Percentiles rank a stretch among this genome's conserved stretches.
These are phyloP conservation scores for Penicillium antarcticum DNA, from an alignment of 495 filamentous ascomycete species.

Conservation along the genomic window DNA sequence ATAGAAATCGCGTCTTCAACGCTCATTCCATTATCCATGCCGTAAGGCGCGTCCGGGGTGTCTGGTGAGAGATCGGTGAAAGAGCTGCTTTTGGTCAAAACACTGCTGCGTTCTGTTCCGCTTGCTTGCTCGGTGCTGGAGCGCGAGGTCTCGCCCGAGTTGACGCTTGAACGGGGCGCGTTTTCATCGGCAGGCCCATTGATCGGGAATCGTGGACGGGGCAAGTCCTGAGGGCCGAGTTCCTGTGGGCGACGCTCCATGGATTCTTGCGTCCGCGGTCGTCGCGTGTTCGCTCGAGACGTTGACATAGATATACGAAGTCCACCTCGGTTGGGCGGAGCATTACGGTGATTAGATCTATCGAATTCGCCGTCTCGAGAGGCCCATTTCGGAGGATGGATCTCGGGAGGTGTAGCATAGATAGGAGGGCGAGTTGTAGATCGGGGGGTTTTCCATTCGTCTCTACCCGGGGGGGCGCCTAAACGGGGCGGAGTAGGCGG, in stretches of 20 bases:
- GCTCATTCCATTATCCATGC: conserved; percentile 70
- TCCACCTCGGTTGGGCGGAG: conserved; percentile 23
- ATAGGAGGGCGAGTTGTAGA: conserved; percentile 19
- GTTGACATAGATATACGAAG: conserved; percentile 44
- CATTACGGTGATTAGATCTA: conserved; percentile 25
- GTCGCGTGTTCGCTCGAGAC: conserved; percentile 27
- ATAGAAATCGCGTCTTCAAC: conserved; percentile 92
- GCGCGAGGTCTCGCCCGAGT: conserved; percentile 64
- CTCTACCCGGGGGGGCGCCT: conserved; percentile 18
- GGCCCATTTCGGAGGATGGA: conserved; percentile 14
- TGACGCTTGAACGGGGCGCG: conserved; percentile 66
- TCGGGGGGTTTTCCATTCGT: conserved; percentile 18
- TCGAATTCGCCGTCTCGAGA: conserved; percentile 26
- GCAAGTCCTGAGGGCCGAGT: conserved; percentile 18
- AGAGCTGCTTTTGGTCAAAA: conserved; percentile 76
- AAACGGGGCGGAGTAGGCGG: conserved; percentile 27
- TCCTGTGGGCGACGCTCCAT: conserved; percentile 28
- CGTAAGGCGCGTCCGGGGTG: conserved; percentile 48
- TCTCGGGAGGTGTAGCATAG: conserved; percentile 19
- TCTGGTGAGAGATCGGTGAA: conserved; percentile 63
- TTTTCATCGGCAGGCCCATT: conserved; percentile 41
- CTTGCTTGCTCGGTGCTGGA: conserved; percentile 68
- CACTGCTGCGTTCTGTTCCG: conserved; percentile 76
- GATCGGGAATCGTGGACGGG: conserved; percentile 32
- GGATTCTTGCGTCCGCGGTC: conserved; percentile 25